Base-by-base conservation (phyloP, 1,284 basidiomycete species). In the Schizopora paradoxa region DNA sequence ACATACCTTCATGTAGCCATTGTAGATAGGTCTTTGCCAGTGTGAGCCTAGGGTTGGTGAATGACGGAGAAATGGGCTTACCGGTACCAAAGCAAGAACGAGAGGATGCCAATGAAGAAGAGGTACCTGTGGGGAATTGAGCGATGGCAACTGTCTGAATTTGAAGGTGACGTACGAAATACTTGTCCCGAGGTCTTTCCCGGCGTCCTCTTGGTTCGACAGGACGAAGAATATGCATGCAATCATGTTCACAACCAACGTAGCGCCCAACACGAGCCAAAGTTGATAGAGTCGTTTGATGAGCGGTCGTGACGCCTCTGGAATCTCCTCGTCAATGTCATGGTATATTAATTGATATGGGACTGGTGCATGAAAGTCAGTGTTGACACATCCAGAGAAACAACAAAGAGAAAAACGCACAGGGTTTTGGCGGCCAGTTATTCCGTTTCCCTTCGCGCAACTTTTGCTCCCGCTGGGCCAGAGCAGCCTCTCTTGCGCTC, bases 311-410 rank as follows among this genome's bases (percentile, higher is more conserved):
- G 83, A 85, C 18, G 83, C 79, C 53, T 88, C 79, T 4, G 92
- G 86, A 43, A 98, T 94, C 62, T 98, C 91, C 50, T 87, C 84
- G 49, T 73, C 63, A 57, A 98, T 94, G 48, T 90, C 86, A 66
- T 98, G 95, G 68, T 85, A 96, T 61, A 98, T 85, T 57, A 99
- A 69, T 16, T 94, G 95, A 61, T 85, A 93, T n/a, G n/a, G n/a
- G 75, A 94, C 90, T 92, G 64, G 13, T 11, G 14, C 5, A 53
- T 43, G 47, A 48, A 41, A 43, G 36, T 48, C 29, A 33, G 36
- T 45, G 26, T 4, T 26, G 37, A 23, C 19, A 21, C 3, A 18
- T 16, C 16, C n/a, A 34, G 38, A 54, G 49, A 41, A 49, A 36
- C 28, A 49, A 40, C 45, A 33, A 35, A 45, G 42, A 48, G 49